A percentile compares a stretch with the other conserved stretches of the same genome.
Conservation (phyloP, 108 stramenopile species). For the Skeletonema potamos region DNA sequence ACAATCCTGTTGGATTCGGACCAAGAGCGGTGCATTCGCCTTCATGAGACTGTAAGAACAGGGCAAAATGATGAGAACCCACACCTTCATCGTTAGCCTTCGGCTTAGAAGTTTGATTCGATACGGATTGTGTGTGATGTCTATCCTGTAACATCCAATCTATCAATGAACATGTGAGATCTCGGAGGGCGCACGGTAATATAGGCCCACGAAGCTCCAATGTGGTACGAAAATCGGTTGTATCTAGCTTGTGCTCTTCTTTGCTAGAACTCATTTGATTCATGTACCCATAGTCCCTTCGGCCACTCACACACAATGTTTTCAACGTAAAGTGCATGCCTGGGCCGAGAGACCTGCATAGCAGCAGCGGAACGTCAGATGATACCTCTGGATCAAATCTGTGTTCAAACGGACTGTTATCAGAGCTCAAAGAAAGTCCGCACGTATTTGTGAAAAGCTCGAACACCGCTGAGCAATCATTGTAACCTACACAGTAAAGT, state of each 20-base stretch:
- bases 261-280: constrained; percentile 14
- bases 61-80: constrained; percentile 21
- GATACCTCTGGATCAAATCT: neutral
- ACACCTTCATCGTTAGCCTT: neutral
- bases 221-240: constrained; percentile 14
- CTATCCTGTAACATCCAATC: constrained; percentile 24
- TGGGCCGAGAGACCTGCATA: constrained; percentile 58
- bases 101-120: neutral
- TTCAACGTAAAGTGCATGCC: constrained; percentile 53
- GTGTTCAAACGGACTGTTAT: neutral
- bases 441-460: constrained; percentile 61
- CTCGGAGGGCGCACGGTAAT: constrained; percentile 59
- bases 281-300: constrained; percentile 30
- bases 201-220: constrained; percentile 54
- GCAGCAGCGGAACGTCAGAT: constrained; percentile 56
- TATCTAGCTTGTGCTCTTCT: neutral
- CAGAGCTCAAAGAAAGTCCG: constrained; percentile 27
- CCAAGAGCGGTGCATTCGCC: constrained; percentile 10
- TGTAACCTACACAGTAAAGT: constrained; percentile 51
- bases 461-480: constrained; percentile 59
- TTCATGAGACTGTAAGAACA: constrained; percentile 40
- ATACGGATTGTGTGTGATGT: neutral
- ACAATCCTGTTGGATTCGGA: constrained; percentile 21
- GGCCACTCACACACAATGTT: constrained; percentile 28
- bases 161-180: constrained; percentile 40